Evolutionary conservation across 768 basidiomycete species (phyloP).

Genomic region (Phylloporus arenicola): DNA sequence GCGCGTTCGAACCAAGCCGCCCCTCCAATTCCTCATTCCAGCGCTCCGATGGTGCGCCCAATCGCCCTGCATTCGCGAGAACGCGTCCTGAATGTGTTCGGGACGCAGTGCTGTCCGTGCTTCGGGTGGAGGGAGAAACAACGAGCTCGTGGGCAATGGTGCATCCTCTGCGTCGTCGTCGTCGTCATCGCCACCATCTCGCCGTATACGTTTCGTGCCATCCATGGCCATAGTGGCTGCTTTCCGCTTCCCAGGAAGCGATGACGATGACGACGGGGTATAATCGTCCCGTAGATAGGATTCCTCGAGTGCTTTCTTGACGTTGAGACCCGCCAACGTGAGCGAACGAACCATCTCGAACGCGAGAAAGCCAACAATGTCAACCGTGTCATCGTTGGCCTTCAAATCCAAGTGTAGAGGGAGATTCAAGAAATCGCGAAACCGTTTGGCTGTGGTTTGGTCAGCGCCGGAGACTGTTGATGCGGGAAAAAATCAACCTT

Average conservation of each 20-base stretch:
- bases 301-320: constrained; percentile 76
- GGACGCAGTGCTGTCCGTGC: constrained; percentile 73
- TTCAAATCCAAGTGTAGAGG: constrained; percentile 82
- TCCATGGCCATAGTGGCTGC: constrained; percentile 42
- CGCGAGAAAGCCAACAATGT: constrained; percentile 94
- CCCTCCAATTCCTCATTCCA: constrained; percentile 87
- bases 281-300: constrained; percentile 63
- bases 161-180: constrained; percentile 57
- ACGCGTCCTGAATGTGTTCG: constrained; percentile 89
- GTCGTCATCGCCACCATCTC: constrained; percentile 47
- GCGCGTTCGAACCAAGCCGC: constrained; percentile 73
- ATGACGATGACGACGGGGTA: constrained; percentile 39
- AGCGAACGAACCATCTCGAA: constrained; percentile 97
- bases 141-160: constrained; percentile 58
- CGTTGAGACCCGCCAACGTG: constrained; percentile 79
- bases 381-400: constrained; percentile 89
- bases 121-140: constrained; percentile 81
- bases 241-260: constrained; percentile 68
- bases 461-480: background rate
- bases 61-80: constrained; percentile 82
- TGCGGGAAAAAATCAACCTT: constrained; percentile 46
- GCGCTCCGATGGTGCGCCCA: constrained; percentile 78
- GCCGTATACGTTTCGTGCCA: constrained; percentile 41
- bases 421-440: constrained; percentile 90
- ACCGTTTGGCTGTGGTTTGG: constrained; percentile 73